Base-by-base conservation (phyloP, 805 yeast genomes). In the Saitoella complicata region DNA sequence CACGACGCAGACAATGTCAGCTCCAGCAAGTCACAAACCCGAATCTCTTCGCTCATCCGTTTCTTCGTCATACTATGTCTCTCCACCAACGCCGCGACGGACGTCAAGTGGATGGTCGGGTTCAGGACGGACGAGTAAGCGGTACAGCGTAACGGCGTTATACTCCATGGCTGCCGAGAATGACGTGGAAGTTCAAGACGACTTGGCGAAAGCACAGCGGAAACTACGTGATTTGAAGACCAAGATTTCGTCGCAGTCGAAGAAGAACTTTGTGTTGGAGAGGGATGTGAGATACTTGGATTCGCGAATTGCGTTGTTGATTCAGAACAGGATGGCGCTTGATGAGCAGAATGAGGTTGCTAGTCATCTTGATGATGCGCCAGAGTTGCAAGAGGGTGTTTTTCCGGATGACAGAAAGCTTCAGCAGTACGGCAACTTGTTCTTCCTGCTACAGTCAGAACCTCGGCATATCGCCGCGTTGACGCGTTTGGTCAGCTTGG, bases 281-380 rank as follows among this genome's bases (percentile, higher is more conserved):
- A 58, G 57, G 46, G 66, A 64, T 42, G 64, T 63, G 38, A 54
- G 65, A 39, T 61, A 58, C 41, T 53, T 63, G 33, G 67, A 63
- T 48, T 48, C 60, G 10, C 58, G 67, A 12, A 63, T 63, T 35
- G 66, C 66, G 9, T 54, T 61, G 43, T 55, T 63, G 21, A 63
- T 63, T 38, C 66, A 62, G 40, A 60, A 62, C 52, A 60, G 58
- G 39, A 58, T 62, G 54, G 61, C 60, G 11, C 46, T 53, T 8
- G 65, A 62, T 31, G 66, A 63, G 45, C 63, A 60, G 41, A 43
- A 51, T 11, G 65, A 63, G 46, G 57, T 61, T 30, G 58, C 62
- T 6, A 52, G 54, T 10, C 53, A 62, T 13, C 50, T 61, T 37
- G 58, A 54, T 21, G 53, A 51, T 29, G 50, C 43, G 4, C 37